phyloP scores from a whole-genome alignment of 148 eudicot species.

The Suaeda aralocaspica region DNA sequence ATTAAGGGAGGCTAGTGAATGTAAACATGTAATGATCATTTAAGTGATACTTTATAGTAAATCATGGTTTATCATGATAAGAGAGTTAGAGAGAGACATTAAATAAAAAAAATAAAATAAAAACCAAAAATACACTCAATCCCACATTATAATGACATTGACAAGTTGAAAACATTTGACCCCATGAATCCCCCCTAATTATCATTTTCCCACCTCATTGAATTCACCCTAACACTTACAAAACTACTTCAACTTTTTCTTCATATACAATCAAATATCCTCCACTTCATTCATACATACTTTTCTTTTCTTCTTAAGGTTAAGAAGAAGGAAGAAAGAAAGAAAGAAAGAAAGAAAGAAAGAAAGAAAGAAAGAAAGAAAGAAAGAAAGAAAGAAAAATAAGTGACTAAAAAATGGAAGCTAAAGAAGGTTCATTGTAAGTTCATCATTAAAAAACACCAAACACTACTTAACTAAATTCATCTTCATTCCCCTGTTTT shows the following conservation, averaged over 20 bases:
- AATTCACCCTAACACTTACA: neutral
- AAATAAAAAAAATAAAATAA: no score
- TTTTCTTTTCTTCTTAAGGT: neutral
- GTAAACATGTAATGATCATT: no score
- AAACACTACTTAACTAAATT: neutral
- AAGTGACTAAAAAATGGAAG: neutral
- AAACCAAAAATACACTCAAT: neutral
- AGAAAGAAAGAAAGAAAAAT: no score
- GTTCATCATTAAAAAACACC: neutral
- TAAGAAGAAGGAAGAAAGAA: no score
- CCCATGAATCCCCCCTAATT: neutral
- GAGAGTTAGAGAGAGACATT: no score
- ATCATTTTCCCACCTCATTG: neutral
- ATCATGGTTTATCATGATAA: no score
- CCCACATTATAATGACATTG: neutral
- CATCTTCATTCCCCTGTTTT: neutral
- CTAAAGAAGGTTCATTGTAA: neutral
- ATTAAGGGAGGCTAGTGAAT: no score
- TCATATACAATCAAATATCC: neutral
- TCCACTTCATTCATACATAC: neutral
- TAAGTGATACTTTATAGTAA: no score
- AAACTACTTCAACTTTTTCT: no score
- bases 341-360: no score
- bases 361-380: no score
- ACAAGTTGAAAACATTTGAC: neutral